Evolutionary conservation across 352 stramenopile genomes (phyloP), one percentile per base, ranked within the genome.

Genomic region (Pythium pyrilobum): DNA sequence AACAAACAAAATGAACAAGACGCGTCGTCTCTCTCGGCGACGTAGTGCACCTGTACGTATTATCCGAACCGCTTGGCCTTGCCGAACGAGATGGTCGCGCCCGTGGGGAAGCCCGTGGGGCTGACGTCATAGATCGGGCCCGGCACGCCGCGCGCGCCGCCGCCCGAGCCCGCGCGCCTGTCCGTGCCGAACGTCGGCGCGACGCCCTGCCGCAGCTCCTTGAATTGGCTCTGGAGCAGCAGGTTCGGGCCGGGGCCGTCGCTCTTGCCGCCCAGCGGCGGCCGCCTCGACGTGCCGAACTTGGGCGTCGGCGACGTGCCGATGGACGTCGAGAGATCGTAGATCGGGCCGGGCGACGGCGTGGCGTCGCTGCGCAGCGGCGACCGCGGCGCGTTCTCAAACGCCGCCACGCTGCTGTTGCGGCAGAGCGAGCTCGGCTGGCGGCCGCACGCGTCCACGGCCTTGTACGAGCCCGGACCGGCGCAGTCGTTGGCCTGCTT

Each of bases 141-240:
- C 0, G 81, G 82, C 0, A 71, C 32, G 2, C 32, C 37, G 10
- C 60, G 47, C 10, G 42, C 28, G 0, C 16, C 23, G 3, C 41
- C 25, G 51, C 45, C 71, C 25, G 69, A 36, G 25, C 67, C 69
- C 44, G 87, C 56, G 8, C 82, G 71, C 32, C 63, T 52, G 52
- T 91, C 82, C 0, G 69, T 87, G 40, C 82, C 82, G 36, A 93
- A 93, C 12, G 77, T 92, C 11, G 82, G 74, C 20, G 80, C 78
- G 3, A 85, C 74, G 8, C 62, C 55, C 42, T 79, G 45, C 13
- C 69, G 66, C 2, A 45, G 67, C 12, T 82, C 66, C 38, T 64
- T 55, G 66, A 87, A 85, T 4, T 66, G 68, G 18, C 73, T 64
- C 16, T 76, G 80, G 29, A 89, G 76, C 55, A 74, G 68, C 12